A percentile compares a stretch with the other conserved stretches of the same genome.
Conservation (phyloP, 1,139 yeast species). For the Saccharomyces uvarum region DNA sequence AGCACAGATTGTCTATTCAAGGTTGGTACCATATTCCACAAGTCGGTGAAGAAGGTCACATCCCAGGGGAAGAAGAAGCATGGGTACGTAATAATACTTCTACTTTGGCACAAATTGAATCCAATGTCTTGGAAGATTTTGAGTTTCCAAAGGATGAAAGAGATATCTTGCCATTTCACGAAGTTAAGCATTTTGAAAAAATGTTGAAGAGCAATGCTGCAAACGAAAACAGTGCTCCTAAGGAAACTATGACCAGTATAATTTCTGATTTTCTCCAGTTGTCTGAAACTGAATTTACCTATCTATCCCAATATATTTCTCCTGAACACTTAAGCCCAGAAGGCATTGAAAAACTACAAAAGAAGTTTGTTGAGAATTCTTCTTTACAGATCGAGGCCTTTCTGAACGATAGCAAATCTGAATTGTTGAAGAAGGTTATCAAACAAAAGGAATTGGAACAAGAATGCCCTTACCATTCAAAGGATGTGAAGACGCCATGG, state of each 20-base stretch:
- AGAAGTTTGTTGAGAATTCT: conserved; percentile 57
- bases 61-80: conserved; percentile 70
- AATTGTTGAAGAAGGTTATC: conserved; percentile 40
- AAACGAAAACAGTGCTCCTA: conserved; percentile 6
- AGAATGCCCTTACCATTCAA: conserved; percentile 51
- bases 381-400: conserved; percentile 60
- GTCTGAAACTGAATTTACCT: conserved; percentile 37
- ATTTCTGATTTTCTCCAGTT: conserved; percentile 24
- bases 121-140: conserved; percentile 66
- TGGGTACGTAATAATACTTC: conserved; percentile 58
- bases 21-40: conserved; percentile 99
- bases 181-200: conserved; percentile 25
- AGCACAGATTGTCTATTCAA: conserved; percentile 82
- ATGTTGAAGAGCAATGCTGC: conserved; percentile 11
- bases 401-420: conserved; percentile 50
- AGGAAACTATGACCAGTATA: conserved; percentile 9
- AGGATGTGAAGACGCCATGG: conserved; percentile 70
- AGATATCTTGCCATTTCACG: conserved; percentile 27
- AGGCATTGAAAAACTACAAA: conserved; percentile 40
- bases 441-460: conserved; percentile 48
- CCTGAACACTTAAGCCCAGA: conserved; percentile 42
- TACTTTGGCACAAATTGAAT: conserved; percentile 73
- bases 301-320: conserved; percentile 49
- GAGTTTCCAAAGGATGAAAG: conserved; percentile 63
- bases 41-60: conserved; percentile 76